Evolutionary conservation across 148 eudicot genomes (phyloP), one percentile per base, ranked within the genome.

Genomic region (Cornus controversa): DNA sequence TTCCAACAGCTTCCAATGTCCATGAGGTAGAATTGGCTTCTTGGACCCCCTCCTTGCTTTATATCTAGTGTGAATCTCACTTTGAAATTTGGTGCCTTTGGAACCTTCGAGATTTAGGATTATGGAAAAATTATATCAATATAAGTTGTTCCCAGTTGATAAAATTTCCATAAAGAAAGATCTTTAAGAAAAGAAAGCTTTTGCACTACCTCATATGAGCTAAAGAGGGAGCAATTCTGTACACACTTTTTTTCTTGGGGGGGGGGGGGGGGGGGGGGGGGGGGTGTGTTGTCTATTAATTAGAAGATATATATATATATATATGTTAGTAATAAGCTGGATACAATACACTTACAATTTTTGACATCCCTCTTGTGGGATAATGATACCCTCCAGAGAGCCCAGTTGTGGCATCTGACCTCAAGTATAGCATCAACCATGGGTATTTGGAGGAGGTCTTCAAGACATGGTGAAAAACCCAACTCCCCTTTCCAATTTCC

Each of bases 1-100:
- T 90, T 90, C 93, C 93, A 90, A 25, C 93, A 88, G 74, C 93
- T 85, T 2, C 93, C 91, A 14, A 88, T 90, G 81, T 90, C 93
- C 83, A 86, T 78, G 20, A 88, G 82, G 82, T 86, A 90, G 81
- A 90, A 88, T 37, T 90, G 93, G 45, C 76, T 80, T 6, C 29
- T 80, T 7, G 83, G 73, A 6, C 93, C 90, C 10, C 89, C 89
- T 68, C 89, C 91, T 70, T 75, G 69, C 24, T 69, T 88, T 13
- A 90, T 36, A 29, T 90, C 67, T 54, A 90, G 67, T 0, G 82
- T 80, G 77, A 86, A 81, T 28, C 27, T 83, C 64, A 90, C 93
- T 72, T 72, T 86, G 79, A 90, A 90, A 74, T 88, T 75, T 16
- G 93, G 93, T 10, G 91, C 88, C 72, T 83, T 69, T 15, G 89